Conservation (phyloP, 108 stramenopile genomes). For the Fragilariopsis cylindrus region DNA sequence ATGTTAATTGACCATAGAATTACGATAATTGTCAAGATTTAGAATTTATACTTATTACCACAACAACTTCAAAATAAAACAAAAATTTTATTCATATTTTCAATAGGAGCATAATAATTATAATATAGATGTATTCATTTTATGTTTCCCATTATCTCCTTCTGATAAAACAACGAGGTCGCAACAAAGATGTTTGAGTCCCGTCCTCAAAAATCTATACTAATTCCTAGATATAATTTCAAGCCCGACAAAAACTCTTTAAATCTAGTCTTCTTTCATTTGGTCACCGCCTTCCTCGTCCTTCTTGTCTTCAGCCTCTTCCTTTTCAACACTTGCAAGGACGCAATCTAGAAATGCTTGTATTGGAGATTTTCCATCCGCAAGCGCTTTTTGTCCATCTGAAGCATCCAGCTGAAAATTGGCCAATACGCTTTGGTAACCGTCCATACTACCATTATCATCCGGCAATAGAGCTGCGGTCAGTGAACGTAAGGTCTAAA, state of each 20-base stretch:
- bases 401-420: constrained; percentile 76
- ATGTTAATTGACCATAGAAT: no score
- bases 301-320: constrained; percentile 35
- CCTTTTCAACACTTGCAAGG: constrained; percentile 51
- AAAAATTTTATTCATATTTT: no score
- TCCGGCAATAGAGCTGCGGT: constrained; percentile 62
- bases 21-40: no score
- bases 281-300: constrained; percentile 34
- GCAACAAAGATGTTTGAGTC: no score
- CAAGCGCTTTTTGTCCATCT: constrained; percentile 55
- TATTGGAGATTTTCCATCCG: constrained; percentile 54
- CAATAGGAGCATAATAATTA: no score
- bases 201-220: neutral
- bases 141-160: no score
- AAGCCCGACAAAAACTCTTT: neutral
- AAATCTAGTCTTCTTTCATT: constrained; percentile 34
- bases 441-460: constrained; percentile 53
- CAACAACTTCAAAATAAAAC: no score
- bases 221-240: neutral
- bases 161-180: no score
- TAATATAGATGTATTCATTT: no score
- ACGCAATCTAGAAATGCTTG: constrained; percentile 79
- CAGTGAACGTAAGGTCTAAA: constrained; percentile 56
- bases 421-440: constrained; percentile 72
- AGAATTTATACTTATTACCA: no score